These are phyloP conservation scores for Drosera spatulata DNA, from an alignment of 179 eudicot species.

Conservation along the genomic window DNA sequence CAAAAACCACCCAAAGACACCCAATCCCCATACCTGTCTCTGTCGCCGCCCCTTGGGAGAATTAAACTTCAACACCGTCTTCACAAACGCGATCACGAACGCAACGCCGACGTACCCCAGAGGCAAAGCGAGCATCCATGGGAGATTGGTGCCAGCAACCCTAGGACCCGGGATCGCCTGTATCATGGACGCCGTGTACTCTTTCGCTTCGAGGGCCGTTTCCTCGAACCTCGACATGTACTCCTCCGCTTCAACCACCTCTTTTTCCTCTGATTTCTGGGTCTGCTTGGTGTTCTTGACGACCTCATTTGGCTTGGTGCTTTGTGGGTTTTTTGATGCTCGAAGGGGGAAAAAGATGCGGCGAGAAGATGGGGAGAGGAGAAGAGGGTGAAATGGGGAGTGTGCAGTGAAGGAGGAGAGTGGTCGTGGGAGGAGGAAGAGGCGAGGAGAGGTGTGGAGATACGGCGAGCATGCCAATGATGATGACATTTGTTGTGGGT, in stretches of 20 bases:
- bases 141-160: constrained; percentile 51
- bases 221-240: constrained; percentile 84
- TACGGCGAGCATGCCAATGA: too few relatives aligned
- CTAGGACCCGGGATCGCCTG: constrained; percentile 91
- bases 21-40: constrained; percentile 58
- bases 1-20: too few relatives aligned
- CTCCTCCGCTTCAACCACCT: constrained; percentile 57
- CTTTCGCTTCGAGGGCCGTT: constrained; percentile 85
- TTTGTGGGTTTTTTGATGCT: too few relatives aligned
- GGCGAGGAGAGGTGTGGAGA: too few relatives aligned
- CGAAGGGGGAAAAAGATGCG: too few relatives aligned
- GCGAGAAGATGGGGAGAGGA: too few relatives aligned
- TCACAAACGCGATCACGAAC: constrained; percentile 46
- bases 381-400: too few relatives aligned
- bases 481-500: too few relatives aligned
- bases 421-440: too few relatives aligned
- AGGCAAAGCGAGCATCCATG: constrained; percentile 79
- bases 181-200: constrained; percentile 71
- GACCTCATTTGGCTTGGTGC: too few relatives aligned
- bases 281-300: too few relatives aligned
- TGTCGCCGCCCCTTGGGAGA: constrained; percentile 67
- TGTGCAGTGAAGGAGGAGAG: too few relatives aligned
- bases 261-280: constrained; percentile 5
- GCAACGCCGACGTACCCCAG: constrained; percentile 56
- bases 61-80: constrained; percentile 44